phyloP scores from a whole-genome alignment of 371 early-diverging fungal species.

The Apophysomyces elegans region DNA sequence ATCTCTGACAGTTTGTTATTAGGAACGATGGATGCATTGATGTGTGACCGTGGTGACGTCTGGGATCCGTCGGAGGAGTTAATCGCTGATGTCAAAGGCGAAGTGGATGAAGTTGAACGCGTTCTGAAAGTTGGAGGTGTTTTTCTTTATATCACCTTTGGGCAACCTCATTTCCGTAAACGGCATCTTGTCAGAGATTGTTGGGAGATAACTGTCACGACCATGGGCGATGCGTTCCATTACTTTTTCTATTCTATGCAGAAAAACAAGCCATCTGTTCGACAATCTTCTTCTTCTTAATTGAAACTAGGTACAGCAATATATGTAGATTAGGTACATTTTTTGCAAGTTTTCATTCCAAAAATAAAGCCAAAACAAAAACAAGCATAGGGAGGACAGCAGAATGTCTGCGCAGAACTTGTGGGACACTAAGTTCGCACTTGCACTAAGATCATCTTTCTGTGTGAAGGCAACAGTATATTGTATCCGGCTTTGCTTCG shows the following conservation, averaged over 20 bases:
- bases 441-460: no score
- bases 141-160: constrained; percentile 90
- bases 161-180: constrained; percentile 89
- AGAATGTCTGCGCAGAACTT: no score
- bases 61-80: constrained; percentile 85
- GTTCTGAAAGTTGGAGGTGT: constrained; percentile 77
- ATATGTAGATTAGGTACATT: no score
- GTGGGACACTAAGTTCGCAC: no score
- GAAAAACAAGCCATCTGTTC: constrained; percentile 20
- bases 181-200: constrained; percentile 71
- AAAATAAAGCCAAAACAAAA: no score
- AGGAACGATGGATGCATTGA: constrained; percentile 80
- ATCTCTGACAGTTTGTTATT: no score
- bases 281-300: background rate
- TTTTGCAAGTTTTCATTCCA: no score
- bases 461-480: no score
- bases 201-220: constrained; percentile 69
- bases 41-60: constrained; percentile 85
- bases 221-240: constrained; percentile 75
- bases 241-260: constrained; percentile 76
- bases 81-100: constrained; percentile 63
- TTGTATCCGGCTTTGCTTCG: no score
- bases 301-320: no score
- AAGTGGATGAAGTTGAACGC: constrained; percentile 77
- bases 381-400: no score